Evolutionary conservation across 2,329 filamentous ascomycete genomes (phyloP), one percentile per base, ranked within the genome.

Genomic region (Neodidymelliopsis sp.): DNA sequence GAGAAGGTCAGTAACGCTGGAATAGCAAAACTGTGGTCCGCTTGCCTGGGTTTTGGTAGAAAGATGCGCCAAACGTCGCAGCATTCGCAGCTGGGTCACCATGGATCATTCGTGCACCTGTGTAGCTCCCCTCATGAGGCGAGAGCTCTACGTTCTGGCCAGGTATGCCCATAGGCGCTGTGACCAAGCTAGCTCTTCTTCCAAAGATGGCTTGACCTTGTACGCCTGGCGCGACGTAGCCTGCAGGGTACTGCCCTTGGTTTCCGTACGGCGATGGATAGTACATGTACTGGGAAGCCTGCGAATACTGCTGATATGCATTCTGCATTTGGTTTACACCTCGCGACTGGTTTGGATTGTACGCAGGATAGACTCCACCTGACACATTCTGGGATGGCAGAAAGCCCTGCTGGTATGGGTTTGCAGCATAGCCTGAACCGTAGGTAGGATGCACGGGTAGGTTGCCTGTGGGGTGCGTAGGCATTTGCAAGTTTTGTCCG

Each of bases 401-500:
- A 19, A 66, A 72, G 29, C 56, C 57, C 24, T 65, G 66, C 12
- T 66, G 63, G 34, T 67, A 72, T 22, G 65, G 64, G 15, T 55
- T 53, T 27, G 62, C 42, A 19, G 49, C 52, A 40, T 63, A 74
- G 2, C 59, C 59, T 20, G 61, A 43, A 15, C 58, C 62, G 42
- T 70, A 73, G 13, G 57, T 40, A 6, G 59, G 36, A 19, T 70
- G 71, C 12, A 52, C 44, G 28, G 62, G 45, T 30, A 69, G 58
- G 6, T 40, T 56, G 29, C 52, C 47, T 12, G 60, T 50, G 6
- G 59, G 40, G 24, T 65, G 63, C 9, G 53, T 43, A 19, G 69
- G 60, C 58, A 70, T 66, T 37, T 75, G 74, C 6, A 71, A 33
- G 27, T 66, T 74, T 31, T 75, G 73, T 47, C 70, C 69, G 10